A percentile compares a stretch with the other conserved stretches of the same genome.
Conservation (phyloP, 2,329 filamentous ascomycete genomes). For the Diaporthe amygdali region DNA sequence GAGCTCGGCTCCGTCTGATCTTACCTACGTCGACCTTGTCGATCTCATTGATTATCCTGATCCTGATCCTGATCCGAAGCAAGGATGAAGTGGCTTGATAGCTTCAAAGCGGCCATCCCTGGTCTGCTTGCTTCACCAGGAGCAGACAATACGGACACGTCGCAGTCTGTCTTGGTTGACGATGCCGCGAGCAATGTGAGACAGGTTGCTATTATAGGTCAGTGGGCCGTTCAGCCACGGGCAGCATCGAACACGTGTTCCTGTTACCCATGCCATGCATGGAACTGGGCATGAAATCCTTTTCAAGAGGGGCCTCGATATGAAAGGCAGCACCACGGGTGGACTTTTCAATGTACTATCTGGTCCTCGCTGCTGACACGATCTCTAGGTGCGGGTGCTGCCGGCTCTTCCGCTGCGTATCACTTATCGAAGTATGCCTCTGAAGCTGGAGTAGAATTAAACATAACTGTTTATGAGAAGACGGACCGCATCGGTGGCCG, state of each 20-base stretch:
- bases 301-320: no score
- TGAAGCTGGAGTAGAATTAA: slow-evolving; percentile 63
- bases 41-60: neutral
- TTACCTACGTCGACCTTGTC: neutral
- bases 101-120: slow-evolving; percentile 22
- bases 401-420: slow-evolving; percentile 86
- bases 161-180: slow-evolving; percentile 15
- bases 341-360: neutral
- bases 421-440: slow-evolving; percentile 76
- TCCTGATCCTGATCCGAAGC: neutral
- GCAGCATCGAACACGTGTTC: neutral
- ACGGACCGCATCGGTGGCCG: slow-evolving; percentile 81
- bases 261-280: neutral
- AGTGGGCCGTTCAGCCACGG: neutral
- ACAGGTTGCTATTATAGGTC: slow-evolving; percentile 37
- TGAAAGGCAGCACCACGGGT: no score
- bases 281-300: neutral
- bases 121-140: slow-evolving; percentile 21
- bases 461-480: slow-evolving; percentile 90
- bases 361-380: neutral
- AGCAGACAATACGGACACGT: neutral
- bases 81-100: slow-evolving; percentile 26
- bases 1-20: neutral
- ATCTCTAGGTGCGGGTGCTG: slow-evolving; percentile 80
- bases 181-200: slow-evolving; percentile 27